Evolutionary conservation across 164 flowering plant species (phyloP).

Genomic region (Litsea cubeba): DNA sequence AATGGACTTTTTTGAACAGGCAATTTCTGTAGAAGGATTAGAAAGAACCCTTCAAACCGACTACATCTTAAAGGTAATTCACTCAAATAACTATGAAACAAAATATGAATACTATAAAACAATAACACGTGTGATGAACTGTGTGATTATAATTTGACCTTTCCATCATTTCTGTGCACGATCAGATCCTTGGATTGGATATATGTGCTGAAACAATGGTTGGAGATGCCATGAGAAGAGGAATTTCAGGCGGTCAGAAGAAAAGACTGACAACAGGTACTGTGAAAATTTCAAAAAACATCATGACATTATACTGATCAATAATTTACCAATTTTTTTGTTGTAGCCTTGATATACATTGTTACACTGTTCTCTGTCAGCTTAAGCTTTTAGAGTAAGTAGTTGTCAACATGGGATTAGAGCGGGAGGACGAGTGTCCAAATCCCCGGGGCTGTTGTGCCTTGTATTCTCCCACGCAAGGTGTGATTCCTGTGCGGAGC

Average conservation of each 20-base stretch:
- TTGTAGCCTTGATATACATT: too few relatives aligned
- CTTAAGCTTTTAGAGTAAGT: too few relatives aligned
- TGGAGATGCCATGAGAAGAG: slow-evolving; percentile 69
- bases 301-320: background rate
- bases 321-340: background rate
- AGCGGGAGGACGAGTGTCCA: too few relatives aligned
- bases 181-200: slow-evolving; percentile 69
- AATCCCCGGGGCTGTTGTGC: too few relatives aligned
- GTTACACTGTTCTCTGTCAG: too few relatives aligned
- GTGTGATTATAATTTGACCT: too few relatives aligned
- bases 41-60: slow-evolving; percentile 57
- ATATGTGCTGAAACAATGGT: slow-evolving; percentile 57
- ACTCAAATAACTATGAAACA: too few relatives aligned
- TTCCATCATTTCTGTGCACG: background rate
- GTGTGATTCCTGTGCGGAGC: too few relatives aligned
- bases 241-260: slow-evolving; percentile 76
- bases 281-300: background rate
- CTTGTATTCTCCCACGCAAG: too few relatives aligned
- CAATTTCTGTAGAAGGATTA: slow-evolving; percentile 50
- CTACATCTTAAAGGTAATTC: slow-evolving; percentile 56
- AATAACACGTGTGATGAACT: too few relatives aligned
- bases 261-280: slow-evolving; percentile 67
- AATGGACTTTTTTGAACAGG: slow-evolving; percentile 31
- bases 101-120: too few relatives aligned
- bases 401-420: too few relatives aligned